Conservation (phyloP, 2,329 filamentous ascomycete genomes). For the Anisogramma anomala region DNA sequence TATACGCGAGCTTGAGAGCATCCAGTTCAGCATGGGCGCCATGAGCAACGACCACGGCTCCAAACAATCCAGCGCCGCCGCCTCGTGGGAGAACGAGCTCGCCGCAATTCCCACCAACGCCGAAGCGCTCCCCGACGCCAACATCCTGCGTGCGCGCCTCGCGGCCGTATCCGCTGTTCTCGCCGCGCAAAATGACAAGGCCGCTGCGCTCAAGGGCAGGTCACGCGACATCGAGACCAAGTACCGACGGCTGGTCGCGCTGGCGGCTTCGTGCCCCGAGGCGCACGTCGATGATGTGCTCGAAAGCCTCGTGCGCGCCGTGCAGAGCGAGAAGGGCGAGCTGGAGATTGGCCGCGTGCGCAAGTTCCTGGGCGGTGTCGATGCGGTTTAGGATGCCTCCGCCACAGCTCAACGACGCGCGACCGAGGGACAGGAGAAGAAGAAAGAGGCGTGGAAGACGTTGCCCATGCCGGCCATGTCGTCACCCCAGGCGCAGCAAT, state of each 20-base stretch:
- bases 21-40: slow-evolving; percentile 43
- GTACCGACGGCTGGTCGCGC: slow-evolving; percentile 75
- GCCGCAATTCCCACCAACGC: slow-evolving; percentile 17
- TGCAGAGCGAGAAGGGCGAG: slow-evolving; percentile 74
- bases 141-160: slow-evolving; percentile 54
- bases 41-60: slow-evolving; percentile 33
- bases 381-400: slow-evolving; percentile 33
- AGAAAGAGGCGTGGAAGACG: too few species aligned
- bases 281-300: slow-evolving; percentile 69
- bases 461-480: too few species aligned
- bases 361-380: slow-evolving; percentile 69
- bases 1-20: slow-evolving; percentile 58
- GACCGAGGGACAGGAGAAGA: too few species aligned
- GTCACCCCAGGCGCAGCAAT: too few species aligned
- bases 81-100: slow-evolving; percentile 44
- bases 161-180: slow-evolving; percentile 62
- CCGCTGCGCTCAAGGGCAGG: slow-evolving; percentile 60
- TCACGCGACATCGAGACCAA: slow-evolving; percentile 77
- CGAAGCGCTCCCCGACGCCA: slow-evolving; percentile 44
- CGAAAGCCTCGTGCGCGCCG: slow-evolving; percentile 68
- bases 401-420: neutral
- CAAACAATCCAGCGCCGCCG: slow-evolving; percentile 34
- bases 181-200: slow-evolving; percentile 52
- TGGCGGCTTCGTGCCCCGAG: slow-evolving; percentile 74
- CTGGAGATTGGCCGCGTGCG: slow-evolving; percentile 66